Percentiles rank a stretch among this genome's conserved stretches.
phyloP scores from a whole-genome alignment of 495 filamentous ascomycete genomes.

The Symbiotaphrina buchneri region DNA sequence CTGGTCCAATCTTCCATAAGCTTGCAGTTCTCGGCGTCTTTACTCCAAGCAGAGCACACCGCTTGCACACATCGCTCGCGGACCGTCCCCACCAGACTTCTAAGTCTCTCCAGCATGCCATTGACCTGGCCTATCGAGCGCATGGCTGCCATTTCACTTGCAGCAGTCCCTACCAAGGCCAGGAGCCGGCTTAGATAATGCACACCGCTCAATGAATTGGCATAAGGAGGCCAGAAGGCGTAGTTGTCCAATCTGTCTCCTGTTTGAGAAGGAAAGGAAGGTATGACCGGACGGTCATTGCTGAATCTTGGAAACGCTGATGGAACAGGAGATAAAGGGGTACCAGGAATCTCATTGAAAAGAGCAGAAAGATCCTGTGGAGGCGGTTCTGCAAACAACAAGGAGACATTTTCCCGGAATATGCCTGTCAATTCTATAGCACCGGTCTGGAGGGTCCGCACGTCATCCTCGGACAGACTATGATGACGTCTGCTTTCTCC shows the following conservation, averaged over 20 bases:
- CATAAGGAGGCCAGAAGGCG: conserved; percentile 88
- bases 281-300: conserved; percentile 54
- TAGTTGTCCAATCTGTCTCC: conserved; percentile 83
- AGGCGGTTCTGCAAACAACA: conserved; percentile 76
- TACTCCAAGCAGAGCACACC: conserved; percentile 65
- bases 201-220: conserved; percentile 72
- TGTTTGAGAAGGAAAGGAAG: conserved; percentile 14
- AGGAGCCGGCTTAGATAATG: conserved; percentile 71
- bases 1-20: conserved; percentile 82
- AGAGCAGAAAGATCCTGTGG: conserved; percentile 74
- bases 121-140: conserved; percentile 33
- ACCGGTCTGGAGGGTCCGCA: conserved; percentile 51
- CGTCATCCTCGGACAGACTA: conserved; percentile 46
- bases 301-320: too few relatives aligned
- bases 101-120: conserved; percentile 39
- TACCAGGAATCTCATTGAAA: conserved; percentile 44
- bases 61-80: conserved; percentile 67
- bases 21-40: conserved; percentile 74
- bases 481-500: conserved; percentile 70
- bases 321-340: conserved; percentile 51
- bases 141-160: conserved; percentile 65
- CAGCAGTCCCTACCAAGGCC: conserved; percentile 56
- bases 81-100: conserved; percentile 45
- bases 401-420: conserved; percentile 52
- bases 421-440: conserved; percentile 58